Evolutionary conservation across 2,329 filamentous ascomycete genomes (phyloP).

Genomic region (Epichloe coenophiala): DNA sequence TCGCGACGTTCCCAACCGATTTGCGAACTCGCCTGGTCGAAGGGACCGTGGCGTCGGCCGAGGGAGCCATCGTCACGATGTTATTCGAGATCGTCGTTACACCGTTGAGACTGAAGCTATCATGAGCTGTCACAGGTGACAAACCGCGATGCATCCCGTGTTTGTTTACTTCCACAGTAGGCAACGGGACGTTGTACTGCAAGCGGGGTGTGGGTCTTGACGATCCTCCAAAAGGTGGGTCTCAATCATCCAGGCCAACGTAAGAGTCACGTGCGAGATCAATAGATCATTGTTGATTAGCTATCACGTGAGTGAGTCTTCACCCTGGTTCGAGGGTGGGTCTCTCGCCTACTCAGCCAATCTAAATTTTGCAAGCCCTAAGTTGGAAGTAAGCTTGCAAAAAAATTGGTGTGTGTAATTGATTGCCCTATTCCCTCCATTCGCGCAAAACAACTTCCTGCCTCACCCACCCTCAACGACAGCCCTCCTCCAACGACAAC

Average conservation of each 20-base stretch:
- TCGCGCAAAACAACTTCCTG: constrained; percentile 22
- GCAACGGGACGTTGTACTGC: constrained; percentile 7
- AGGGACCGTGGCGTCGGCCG: constrained; percentile 34
- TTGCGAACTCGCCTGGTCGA: constrained; percentile 49
- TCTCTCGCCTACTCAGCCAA: constrained; percentile 18
- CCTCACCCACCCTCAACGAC: constrained; percentile 24
- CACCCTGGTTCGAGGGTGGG: constrained; percentile 4
- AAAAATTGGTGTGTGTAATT: constrained; percentile 23
- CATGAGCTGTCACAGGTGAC: not conserved
- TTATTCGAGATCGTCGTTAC: constrained; percentile 10
- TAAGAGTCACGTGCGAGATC: not conserved
- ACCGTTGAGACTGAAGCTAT: constrained; percentile 2
- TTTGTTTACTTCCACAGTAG: constrained; percentile 24
- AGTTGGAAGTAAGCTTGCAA: constrained; percentile 15
- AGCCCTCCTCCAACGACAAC: constrained; percentile 26
- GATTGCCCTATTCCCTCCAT: constrained; percentile 25
- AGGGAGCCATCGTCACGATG: constrained; percentile 17
- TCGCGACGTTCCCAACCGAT: constrained; percentile 50
- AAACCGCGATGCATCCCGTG: constrained; percentile 18
- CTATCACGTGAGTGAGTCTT: not conserved
- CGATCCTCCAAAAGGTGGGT: not conserved
- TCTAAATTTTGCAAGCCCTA: constrained; percentile 29
- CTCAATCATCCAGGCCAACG: not conserved
- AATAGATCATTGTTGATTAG: not conserved
- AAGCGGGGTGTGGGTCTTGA: not conserved